Evolutionary conservation across 495 filamentous ascomycete genomes (phyloP), one percentile per base, ranked within the genome.

Genomic region (Penicillium macrosclerotiorum): DNA sequence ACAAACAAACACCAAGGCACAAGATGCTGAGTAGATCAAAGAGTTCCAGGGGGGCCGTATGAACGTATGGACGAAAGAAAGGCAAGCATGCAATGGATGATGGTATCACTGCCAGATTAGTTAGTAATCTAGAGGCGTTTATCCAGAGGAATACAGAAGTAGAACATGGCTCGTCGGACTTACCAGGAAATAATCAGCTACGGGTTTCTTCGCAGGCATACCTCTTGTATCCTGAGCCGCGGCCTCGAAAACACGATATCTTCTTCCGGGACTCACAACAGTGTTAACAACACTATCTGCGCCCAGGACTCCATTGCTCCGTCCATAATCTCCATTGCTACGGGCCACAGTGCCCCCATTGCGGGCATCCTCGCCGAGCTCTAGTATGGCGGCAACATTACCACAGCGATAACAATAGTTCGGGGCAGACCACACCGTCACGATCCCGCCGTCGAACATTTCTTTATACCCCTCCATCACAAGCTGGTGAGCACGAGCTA

Each of bases 391-490:
- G 3, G 93, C 93, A 14, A 98, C 94, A 55, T 98, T 98, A 0
- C 93, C 93, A 55, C 93, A 98, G 14, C 93, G 81, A 69, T 98
- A 98, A 69, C 93, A 98, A 66, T 98, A 98, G 63, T 98, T 98
- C 2, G 93, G 93, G 35, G 93, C 93, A 7, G 83, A 89, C 93
- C 93, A 96, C 36, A 98, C 92, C 0, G 93, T 98, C 4, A 98
- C 93, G 45, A 98, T 96, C 17, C 80, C 86, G 12, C 78, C 81
- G 53, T 97, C 92, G 55, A 96, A 96, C 92, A 96, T 96, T 71
- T 96, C 93, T 66, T 97, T 97, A 68, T 95, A 97, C 7, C 93
- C 93, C 64, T 98, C 93, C 93, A 97, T 98, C 25, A 98, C 93
- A 18, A 98, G 81, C 68, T 98, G 93, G 62, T 98, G 93, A 13